Percentiles rank a stretch among this genome's conserved stretches.
Conservation (phyloP, 2,329 filamentous ascomycete species). For the Stemphylium beticola region DNA sequence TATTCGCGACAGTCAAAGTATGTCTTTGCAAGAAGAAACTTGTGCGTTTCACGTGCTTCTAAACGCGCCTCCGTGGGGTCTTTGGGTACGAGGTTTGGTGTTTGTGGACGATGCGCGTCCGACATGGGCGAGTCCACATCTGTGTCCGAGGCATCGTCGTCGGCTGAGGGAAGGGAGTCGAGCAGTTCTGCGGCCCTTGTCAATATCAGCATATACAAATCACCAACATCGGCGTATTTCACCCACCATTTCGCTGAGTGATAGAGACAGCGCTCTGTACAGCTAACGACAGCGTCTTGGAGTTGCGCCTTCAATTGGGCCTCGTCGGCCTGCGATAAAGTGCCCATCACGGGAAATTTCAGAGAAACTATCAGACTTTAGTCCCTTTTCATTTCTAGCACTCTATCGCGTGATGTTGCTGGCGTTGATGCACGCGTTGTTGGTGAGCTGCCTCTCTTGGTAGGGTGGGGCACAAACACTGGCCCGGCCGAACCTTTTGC, state of each 20-base stretch:
- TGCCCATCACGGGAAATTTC: slow-evolving; percentile 12
- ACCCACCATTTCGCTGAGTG: slow-evolving; percentile 92
- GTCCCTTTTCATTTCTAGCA: background rate
- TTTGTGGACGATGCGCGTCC: slow-evolving; percentile 53
- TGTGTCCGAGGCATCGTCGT: slow-evolving; percentile 64
- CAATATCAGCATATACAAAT: slow-evolving; percentile 31
- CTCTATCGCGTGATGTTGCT: slow-evolving; percentile 5
- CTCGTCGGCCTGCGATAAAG: slow-evolving; percentile 51
- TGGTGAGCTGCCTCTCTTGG: slow-evolving; percentile 24
- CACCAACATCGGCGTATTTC: background rate
- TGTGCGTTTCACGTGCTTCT: slow-evolving; percentile 79
- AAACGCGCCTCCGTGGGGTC: slow-evolving; percentile 76
- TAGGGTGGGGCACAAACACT: slow-evolving; percentile 28
- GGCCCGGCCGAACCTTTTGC: slow-evolving; percentile 26
- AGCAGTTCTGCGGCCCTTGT: slow-evolving; percentile 91
- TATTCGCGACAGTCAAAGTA: slow-evolving; percentile 96
- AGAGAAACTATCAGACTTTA: background rate
- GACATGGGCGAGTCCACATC: slow-evolving; percentile 66
- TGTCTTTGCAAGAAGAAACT: slow-evolving; percentile 88
- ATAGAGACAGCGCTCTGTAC: slow-evolving; percentile 92
- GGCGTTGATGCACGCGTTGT: slow-evolving; percentile 25
- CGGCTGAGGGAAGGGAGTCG: slow-evolving; percentile 71
- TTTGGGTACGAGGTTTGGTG: slow-evolving; percentile 56
- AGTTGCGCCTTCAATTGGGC: slow-evolving; percentile 73
- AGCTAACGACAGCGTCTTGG: slow-evolving; percentile 86